phyloP scores from a whole-genome alignment of 305 asterid genomes.

The Coffea humblotiana region DNA sequence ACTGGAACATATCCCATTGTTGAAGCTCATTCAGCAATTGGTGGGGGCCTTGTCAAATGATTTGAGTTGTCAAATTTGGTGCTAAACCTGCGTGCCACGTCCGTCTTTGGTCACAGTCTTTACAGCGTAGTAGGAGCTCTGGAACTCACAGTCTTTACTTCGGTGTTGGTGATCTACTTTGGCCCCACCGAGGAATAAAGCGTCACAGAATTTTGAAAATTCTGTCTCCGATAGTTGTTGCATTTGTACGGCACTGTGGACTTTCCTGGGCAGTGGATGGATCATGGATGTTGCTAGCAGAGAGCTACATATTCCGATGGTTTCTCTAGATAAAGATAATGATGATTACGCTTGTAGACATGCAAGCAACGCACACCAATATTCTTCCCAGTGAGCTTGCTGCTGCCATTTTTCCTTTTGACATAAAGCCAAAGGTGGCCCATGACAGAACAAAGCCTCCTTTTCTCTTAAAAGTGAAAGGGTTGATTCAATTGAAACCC shows the following conservation, averaged over 20 bases:
- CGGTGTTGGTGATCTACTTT: not conserved
- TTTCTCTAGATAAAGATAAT: not conserved
- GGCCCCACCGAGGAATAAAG: not conserved
- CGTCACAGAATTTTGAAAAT: not conserved
- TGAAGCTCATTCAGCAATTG: not conserved
- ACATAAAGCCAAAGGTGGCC: not conserved
- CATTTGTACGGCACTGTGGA: too few species aligned
- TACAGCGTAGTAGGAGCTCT: not conserved
- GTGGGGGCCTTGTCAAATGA: slow-evolving; percentile 3
- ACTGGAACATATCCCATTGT: not conserved
- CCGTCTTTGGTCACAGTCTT: not conserved
- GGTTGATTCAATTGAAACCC: slow-evolving; percentile 1
- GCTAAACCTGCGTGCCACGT: not conserved
- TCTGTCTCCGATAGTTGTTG: not conserved
- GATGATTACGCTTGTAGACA: too few species aligned
- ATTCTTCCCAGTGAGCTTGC: not conserved
- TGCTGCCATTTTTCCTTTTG: slow-evolving; percentile 2
- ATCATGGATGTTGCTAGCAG: not conserved
- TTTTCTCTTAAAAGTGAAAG: not conserved
- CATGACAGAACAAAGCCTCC: not conserved
- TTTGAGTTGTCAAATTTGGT: not conserved
- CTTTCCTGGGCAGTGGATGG: not conserved
- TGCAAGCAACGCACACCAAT: too few species aligned
- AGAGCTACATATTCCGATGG: not conserved
- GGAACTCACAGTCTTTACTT: too few species aligned